Base-by-base conservation (phyloP, 345 rosid genomes). In the Eucalyptus marginata region DNA sequence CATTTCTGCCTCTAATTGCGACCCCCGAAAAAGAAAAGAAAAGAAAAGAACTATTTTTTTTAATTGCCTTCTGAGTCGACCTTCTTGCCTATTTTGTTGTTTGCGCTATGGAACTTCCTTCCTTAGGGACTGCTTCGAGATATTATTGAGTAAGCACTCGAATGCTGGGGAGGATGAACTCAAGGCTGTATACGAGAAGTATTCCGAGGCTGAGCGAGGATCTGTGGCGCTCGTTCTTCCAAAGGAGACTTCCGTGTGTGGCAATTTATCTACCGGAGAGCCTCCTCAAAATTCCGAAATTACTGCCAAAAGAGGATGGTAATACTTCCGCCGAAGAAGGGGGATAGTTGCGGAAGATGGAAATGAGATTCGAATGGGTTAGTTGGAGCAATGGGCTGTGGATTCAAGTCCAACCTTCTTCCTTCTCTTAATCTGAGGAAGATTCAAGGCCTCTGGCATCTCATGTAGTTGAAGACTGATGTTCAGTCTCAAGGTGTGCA, bases 1-100 rank as follows among this genome's bases (percentile, higher is more conserved):
- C 71, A 64, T 64, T 29, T 64, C 33, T 64, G 33, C 36, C 71
- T 64, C 33, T 64, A 13, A 14, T 13, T 64, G 71, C 16, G 71
- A 29, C 33, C 0, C 9, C 18, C 1, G 1, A 59, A 27, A 27
- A 59, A 59, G 5, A 0, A 2, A 0, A 1, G 1, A 10, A 11
- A 11, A 5, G 13, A 25, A 58, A 59, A 12, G 0, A 59, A 5
- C 31, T 5, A 27, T 22, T 22, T 27, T 27, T 59, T 58, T 27
- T 62, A 2, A 13, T 29, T 62, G 31, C 33, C 33, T 62, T 27
- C 68, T 62, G 33, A 62, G 33, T 62, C 31, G 68, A 25, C 15
- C 68, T 11, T 13, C 68, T 62, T 62, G 33, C 68, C 31, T 62
- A 12, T 62, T 27, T 40, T 40, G 71, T 29, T 29, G 71, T 64